Percentiles rank a stretch among this genome's conserved stretches.
These are phyloP conservation scores for Mikania micrantha DNA, from an alignment of 129 eudicot genomes.

Conservation along the genomic window DNA sequence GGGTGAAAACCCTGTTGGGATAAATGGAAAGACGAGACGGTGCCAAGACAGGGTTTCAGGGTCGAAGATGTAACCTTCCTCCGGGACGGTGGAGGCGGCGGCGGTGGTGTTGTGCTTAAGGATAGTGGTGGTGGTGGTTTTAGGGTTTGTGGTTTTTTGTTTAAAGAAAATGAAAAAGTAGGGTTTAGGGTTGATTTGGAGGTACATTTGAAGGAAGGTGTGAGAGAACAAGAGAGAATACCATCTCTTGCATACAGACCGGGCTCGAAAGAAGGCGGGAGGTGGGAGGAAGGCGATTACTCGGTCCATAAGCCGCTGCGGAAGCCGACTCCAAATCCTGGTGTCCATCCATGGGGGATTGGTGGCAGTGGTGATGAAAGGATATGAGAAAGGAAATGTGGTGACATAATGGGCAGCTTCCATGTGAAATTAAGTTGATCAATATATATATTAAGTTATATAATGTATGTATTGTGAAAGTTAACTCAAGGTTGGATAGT, in stretches of 20 bases:
- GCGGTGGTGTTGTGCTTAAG: neutral
- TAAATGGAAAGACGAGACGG: constrained; percentile 46
- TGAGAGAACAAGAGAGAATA: constrained; percentile 69
- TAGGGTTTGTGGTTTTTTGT: constrained; percentile 36
- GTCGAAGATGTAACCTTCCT: constrained; percentile 62
- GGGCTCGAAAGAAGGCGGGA: constrained; percentile 72
- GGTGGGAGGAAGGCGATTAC: constrained; percentile 78
- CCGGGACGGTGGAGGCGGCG: neutral
- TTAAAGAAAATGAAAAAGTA: constrained; percentile 77
- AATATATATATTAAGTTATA: too few species aligned
- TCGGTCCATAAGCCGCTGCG: constrained; percentile 61
- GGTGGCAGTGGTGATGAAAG: constrained; percentile 9
- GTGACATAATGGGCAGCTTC: constrained; percentile 51
- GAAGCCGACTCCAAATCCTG: constrained; percentile 85
- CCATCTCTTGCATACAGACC: constrained; percentile 87
- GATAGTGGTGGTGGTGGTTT: constrained; percentile 17
- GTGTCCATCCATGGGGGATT: constrained; percentile 70
- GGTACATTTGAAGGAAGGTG: constrained; percentile 56
- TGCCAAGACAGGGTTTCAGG: constrained; percentile 64
- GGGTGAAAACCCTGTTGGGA: constrained; percentile 76
- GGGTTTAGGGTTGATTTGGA: constrained; percentile 57
- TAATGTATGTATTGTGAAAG: constrained; percentile 38
- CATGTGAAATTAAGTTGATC: constrained; percentile 35
- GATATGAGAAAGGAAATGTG: constrained; percentile 39
- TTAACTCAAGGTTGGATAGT: too few species aligned